A percentile compares a stretch with the other conserved stretches of the same genome.
phyloP scores from a whole-genome alignment of 768 basidiomycete species.

The Kwoniella botswanensis region DNA sequence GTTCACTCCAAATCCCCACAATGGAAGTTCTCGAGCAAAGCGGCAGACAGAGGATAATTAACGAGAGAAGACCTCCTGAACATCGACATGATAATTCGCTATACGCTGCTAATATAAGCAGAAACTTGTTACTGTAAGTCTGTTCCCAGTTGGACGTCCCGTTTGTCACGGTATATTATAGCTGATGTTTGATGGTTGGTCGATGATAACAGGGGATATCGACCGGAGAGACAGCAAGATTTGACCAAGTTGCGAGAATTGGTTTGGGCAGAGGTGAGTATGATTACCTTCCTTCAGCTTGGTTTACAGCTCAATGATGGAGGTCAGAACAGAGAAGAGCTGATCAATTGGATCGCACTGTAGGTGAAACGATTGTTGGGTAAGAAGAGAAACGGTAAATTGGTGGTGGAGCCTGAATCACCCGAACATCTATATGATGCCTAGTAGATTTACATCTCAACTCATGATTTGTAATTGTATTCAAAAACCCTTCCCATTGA shows the following conservation, averaged over 20 bases:
- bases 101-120: slow-evolving; percentile 49
- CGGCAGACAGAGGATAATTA: slow-evolving; percentile 23
- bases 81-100: slow-evolving; percentile 52
- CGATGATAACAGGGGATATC: slow-evolving; percentile 44
- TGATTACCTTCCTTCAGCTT: not conserved
- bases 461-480: too few relatives aligned
- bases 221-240: slow-evolving; percentile 53
- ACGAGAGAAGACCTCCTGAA: slow-evolving; percentile 21
- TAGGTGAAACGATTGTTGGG: slow-evolving; percentile 44
- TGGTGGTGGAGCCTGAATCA: slow-evolving; percentile 41
- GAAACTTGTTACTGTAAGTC: slow-evolving; percentile 54
- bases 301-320: not conserved
- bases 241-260: slow-evolving; percentile 51
- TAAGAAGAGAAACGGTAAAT: slow-evolving; percentile 43
- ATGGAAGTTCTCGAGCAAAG: slow-evolving; percentile 48
- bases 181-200: slow-evolving; percentile 2
- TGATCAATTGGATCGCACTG: not conserved
- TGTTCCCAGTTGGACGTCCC: not conserved
- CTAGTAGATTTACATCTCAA: not conserved
- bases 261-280: slow-evolving; percentile 56
- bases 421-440: slow-evolving; percentile 28
- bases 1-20: slow-evolving; percentile 46
- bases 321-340: not conserved
- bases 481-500: too few relatives aligned
- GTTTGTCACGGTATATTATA: not conserved